These are phyloP conservation scores for Skeletonema tropicum DNA, from an alignment of 108 stramenopile species.

Conservation along the genomic window DNA sequence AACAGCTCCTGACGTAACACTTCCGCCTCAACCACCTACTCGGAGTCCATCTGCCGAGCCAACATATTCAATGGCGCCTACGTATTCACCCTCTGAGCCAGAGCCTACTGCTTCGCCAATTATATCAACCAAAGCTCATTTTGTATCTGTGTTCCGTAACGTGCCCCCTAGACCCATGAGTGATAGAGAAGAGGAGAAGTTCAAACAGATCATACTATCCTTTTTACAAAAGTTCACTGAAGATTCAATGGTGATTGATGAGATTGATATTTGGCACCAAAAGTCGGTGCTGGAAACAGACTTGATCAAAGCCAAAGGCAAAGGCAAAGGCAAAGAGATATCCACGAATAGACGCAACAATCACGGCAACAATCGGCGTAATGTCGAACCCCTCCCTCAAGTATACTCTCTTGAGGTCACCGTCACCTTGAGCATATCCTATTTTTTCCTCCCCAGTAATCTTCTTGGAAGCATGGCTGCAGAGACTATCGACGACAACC, in stretches of 20 bases:
- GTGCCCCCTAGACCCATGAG: constrained; percentile 20
- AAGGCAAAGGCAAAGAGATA: not conserved
- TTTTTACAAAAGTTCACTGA: constrained; percentile 8
- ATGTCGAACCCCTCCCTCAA: not conserved
- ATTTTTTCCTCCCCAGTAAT: not conserved
- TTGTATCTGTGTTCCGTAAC: constrained; percentile 13
- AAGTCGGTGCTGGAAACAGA: constrained; percentile 7
- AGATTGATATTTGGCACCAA: constrained; percentile 29
- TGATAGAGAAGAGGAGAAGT: constrained; percentile 12
- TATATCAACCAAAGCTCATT: constrained; percentile 17
- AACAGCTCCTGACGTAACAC: not conserved
- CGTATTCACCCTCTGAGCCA: constrained; percentile 10
- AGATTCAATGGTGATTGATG: constrained; percentile 2
- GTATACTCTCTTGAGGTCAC: not conserved
- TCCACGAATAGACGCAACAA: not conserved
- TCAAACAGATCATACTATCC: not conserved
- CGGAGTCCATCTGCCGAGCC: constrained; percentile 5
- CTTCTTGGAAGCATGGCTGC: constrained; percentile 2
- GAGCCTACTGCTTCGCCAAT: constrained; percentile 27
- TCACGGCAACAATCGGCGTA: not conserved
- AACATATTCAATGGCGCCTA: constrained; percentile 4
- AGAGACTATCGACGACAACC: not conserved
- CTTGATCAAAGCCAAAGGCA: not conserved
- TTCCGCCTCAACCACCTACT: not conserved
- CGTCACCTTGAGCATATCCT: not conserved